Conservation (phyloP, 2,329 filamentous ascomycete genomes). For the Colletotrichum higginsianum region DNA sequence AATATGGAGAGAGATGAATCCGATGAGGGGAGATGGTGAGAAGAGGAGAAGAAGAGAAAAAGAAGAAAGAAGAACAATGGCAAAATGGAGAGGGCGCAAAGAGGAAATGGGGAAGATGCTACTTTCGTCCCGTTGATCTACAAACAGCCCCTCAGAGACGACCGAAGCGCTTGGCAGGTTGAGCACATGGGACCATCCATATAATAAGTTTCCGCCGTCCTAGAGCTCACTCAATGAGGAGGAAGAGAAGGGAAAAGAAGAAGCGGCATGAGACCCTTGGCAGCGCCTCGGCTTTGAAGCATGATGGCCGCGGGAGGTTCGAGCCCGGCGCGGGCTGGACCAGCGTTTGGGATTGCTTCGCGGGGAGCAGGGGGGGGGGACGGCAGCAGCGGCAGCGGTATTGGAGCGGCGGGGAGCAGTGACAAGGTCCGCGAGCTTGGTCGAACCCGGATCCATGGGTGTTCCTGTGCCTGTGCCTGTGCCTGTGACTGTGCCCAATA, state of each 20-base stretch:
- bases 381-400: neutral
- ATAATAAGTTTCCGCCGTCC: conserved; percentile 5
- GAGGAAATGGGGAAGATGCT: neutral
- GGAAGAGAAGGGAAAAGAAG: neutral
- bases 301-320: conserved; percentile 36
- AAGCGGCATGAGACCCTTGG: conserved; percentile 25
- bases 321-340: conserved; percentile 33
- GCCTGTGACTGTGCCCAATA: neutral
- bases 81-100: neutral
- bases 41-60: neutral
- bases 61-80: no score
- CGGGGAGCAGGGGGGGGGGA: neutral
- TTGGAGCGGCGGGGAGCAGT: neutral
- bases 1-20: neutral
- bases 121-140: conserved; percentile 39
- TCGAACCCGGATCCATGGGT: conserved; percentile 23
- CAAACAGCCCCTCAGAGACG: neutral
- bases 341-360: conserved; percentile 40
- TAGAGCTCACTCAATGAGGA: neutral
- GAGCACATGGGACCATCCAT: conserved; percentile 20
- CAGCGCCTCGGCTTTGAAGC: conserved; percentile 27
- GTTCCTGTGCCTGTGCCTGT: neutral
- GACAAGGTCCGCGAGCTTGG: conserved; percentile 31
- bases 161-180: neutral
- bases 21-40: neutral